These are phyloP conservation scores for Cyberlindnera subsufficiens DNA, from an alignment of 805 yeast species.

Conservation along the genomic window DNA sequence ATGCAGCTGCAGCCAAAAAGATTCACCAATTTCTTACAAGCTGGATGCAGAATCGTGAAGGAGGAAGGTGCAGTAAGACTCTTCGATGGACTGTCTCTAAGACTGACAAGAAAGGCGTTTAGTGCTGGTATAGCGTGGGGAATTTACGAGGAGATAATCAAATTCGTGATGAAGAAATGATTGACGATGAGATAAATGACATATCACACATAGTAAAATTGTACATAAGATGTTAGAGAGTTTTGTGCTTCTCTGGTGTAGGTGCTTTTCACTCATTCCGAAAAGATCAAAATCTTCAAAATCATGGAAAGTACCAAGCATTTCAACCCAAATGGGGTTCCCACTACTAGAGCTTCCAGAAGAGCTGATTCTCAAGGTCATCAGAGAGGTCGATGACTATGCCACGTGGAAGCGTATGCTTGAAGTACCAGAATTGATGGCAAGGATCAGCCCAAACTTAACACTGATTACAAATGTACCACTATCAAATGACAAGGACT, in stretches of 20 bases:
- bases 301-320: background rate
- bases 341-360: conserved; percentile 1
- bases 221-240: too few species aligned
- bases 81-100: conserved; percentile 78
- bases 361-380: background rate
- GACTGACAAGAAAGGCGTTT: conserved; percentile 79
- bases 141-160: conserved; percentile 83
- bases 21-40: conserved; percentile 36
- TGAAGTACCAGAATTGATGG: background rate
- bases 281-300: too few species aligned
- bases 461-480: background rate
- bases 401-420: background rate
- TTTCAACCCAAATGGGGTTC: background rate
- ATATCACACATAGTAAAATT: background rate
- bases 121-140: conserved; percentile 98
- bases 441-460: background rate
- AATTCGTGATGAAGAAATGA: conserved; percentile 13
- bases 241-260: too few species aligned
- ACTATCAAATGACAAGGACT: background rate
- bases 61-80: conserved; percentile 49
- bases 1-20: conserved; percentile 65
- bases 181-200: background rate
- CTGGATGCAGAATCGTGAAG: conserved; percentile 32
- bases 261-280: too few species aligned
- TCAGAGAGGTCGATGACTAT: background rate